phyloP scores from a whole-genome alignment of 148 eudicot genomes.

The Nyssa sinensis region DNA sequence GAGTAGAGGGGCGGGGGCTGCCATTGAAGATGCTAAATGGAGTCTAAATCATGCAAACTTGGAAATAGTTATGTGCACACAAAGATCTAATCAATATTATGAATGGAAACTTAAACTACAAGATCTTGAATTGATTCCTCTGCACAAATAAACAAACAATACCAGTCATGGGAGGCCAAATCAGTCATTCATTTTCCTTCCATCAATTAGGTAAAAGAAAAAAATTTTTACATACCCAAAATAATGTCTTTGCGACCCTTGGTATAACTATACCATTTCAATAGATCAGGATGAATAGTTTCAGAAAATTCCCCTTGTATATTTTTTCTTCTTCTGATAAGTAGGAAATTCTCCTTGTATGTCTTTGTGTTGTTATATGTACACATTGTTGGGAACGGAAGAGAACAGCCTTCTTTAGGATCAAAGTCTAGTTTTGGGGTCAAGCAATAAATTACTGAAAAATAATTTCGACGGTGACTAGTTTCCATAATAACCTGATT shows the following conservation, averaged over 20 bases:
- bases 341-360: too few species aligned
- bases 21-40: slow-evolving; percentile 4
- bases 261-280: not conserved
- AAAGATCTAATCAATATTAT: not conserved
- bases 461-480: not conserved
- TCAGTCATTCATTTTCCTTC: not conserved
- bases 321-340: too few species aligned
- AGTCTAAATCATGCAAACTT: slow-evolving; percentile 10
- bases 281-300: not conserved
- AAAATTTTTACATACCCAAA: not conserved
- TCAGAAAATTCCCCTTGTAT: not conserved
- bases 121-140: not conserved
- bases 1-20: not conserved
- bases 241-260: not conserved
- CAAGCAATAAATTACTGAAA: not conserved
- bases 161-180: not conserved
- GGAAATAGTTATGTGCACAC: not conserved
- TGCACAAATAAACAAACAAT: not conserved
- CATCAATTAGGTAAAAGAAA: not conserved
- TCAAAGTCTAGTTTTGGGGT: not conserved
- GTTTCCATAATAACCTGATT: not conserved
- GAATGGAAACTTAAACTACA: not conserved
- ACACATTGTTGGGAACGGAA: not conserved
- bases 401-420: not conserved
- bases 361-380: not conserved